Percentiles rank a stretch among this genome's conserved stretches.
These are phyloP conservation scores for Arabidopsis suecica DNA, from an alignment of 345 rosid genomes.

Conservation along the genomic window DNA sequence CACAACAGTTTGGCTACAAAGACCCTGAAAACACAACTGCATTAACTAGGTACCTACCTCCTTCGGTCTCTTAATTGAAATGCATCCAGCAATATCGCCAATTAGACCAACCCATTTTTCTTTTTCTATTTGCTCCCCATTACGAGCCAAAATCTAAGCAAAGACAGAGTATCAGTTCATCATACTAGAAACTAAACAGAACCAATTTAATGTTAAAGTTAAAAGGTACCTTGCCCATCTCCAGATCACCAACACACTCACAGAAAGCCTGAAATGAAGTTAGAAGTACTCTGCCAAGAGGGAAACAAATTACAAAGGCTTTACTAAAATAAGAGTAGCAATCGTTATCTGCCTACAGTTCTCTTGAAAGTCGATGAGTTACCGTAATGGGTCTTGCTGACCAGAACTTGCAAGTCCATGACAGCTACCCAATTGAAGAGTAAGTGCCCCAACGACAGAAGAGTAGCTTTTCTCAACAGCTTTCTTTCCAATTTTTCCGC, in stretches of 20 bases:
- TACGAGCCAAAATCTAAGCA: conserved; percentile 85
- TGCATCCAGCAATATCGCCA: conserved; percentile 83
- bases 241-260: conserved; percentile 98
- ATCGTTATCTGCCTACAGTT: conserved; percentile 17
- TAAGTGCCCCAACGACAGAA: conserved; percentile 82
- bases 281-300: conserved; percentile 75
- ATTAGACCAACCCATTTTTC: conserved; percentile 95
- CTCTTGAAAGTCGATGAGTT: conserved; percentile 37
- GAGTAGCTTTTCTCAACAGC: conserved; percentile 93
- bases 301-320: conserved; percentile 25
- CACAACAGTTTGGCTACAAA: conserved; percentile 18
- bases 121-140: conserved; percentile 79
- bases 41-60: conserved; percentile 70
- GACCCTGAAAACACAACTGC: conserved; percentile 25
- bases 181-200: conserved; percentile 26
- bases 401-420: conserved; percentile 88
- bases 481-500: conserved; percentile 92
- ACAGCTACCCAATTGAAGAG: conserved; percentile 90
- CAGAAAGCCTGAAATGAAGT: conserved; percentile 94
- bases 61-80: conserved; percentile 97
- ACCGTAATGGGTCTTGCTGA: conserved; percentile 86
- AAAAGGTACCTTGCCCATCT: conserved; percentile 92
- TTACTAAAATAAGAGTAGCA: conserved; percentile 14
- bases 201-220: conserved; percentile 1
- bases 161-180: conserved; percentile 31